Evolutionary conservation across 225 moss, liverwort and hornwort genomes (phyloP).

Genomic region (Polytrichum formosum): DNA sequence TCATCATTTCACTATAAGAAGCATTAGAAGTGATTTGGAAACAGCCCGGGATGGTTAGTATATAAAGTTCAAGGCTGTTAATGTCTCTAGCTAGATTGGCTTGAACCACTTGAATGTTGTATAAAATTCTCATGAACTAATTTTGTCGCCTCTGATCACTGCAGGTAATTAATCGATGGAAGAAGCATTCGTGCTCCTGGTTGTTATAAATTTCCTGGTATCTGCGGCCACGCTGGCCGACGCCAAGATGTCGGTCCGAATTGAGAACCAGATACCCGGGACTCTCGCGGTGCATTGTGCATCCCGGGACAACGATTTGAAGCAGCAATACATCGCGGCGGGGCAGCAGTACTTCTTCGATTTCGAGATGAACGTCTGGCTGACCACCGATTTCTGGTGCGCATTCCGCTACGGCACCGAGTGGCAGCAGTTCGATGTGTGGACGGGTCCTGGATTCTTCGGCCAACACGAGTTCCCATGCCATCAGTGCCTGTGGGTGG

Average conservation of each 20-base stretch:
- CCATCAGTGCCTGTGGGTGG: constrained; percentile 14
- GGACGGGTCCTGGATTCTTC: constrained; percentile 13
- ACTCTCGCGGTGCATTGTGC: constrained; percentile 9
- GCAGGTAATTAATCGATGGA: too few relatives aligned
- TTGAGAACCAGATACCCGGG: constrained; percentile 7
- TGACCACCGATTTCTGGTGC: constrained; percentile 16
- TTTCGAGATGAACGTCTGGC: constrained; percentile 10
- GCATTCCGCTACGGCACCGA: neutral
- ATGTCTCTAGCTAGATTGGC: too few relatives aligned
- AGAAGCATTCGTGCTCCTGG: too few relatives aligned
- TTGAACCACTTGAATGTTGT: too few relatives aligned
- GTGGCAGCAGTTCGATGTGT: constrained; percentile 17
- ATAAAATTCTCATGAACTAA: too few relatives aligned
- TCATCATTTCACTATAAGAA: too few relatives aligned
- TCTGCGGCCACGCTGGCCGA: too few relatives aligned
- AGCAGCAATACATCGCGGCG: neutral
- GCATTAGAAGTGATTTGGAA: too few relatives aligned
- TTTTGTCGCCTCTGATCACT: too few relatives aligned
- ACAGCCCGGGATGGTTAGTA: too few relatives aligned
- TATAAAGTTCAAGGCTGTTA: too few relatives aligned
- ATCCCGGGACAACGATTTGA: neutral
- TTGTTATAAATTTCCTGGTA: too few relatives aligned
- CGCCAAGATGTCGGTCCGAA: constrained; percentile 1
- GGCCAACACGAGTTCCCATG: neutral
- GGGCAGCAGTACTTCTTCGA: neutral